Evolutionary conservation across 2,329 filamentous ascomycete species (phyloP).

Genomic region (Clathrospora elynae): DNA sequence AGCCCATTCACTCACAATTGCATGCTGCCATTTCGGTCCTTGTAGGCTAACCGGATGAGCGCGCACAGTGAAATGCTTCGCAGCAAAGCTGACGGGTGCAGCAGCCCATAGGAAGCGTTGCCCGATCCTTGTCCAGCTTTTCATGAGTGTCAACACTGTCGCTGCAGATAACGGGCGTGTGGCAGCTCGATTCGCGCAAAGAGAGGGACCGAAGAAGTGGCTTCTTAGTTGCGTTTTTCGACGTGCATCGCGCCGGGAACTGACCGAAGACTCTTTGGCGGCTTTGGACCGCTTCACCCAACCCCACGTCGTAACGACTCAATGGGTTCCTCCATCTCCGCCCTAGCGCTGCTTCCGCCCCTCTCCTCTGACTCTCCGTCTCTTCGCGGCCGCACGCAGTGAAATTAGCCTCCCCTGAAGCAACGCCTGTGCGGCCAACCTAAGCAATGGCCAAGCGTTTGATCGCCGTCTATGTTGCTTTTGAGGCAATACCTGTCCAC

Average conservation of each 20-base stretch:
- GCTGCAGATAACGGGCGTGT: conserved; percentile 16
- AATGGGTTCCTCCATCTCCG: conserved; percentile 11
- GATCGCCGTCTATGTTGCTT: conserved; percentile 46
- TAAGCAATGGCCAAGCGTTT: conserved; percentile 48
- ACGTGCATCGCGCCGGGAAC: conserved; percentile 21
- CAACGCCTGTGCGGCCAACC: conserved; percentile 30
- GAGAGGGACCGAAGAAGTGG: conserved; percentile 23
- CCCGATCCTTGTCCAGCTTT: conserved; percentile 17
- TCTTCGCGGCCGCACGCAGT: conserved; percentile 20
- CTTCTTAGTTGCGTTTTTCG: conserved; percentile 9
- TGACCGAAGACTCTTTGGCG: conserved; percentile 21
- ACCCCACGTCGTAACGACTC: conserved; percentile 32
- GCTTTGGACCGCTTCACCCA: conserved; percentile 29
- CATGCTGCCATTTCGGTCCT: conserved; percentile 31
- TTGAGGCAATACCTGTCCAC: conserved; percentile 22
- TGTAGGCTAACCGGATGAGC: conserved; percentile 24
- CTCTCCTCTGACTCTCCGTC: conserved; percentile 25
- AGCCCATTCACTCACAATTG: conserved; percentile 28
- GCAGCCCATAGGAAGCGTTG: conserved; percentile 19
- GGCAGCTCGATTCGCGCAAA: conserved; percentile 3
- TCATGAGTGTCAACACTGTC: conserved; percentile 7
- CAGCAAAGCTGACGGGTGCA: conserved; percentile 25
- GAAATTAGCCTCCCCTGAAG: conserved; percentile 44
- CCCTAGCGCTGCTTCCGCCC: conserved; percentile 29
- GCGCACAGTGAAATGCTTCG: conserved; percentile 26